These are phyloP conservation scores for Diaporthe vexans DNA, from an alignment of 2,329 filamentous ascomycete species.

Conservation along the genomic window DNA sequence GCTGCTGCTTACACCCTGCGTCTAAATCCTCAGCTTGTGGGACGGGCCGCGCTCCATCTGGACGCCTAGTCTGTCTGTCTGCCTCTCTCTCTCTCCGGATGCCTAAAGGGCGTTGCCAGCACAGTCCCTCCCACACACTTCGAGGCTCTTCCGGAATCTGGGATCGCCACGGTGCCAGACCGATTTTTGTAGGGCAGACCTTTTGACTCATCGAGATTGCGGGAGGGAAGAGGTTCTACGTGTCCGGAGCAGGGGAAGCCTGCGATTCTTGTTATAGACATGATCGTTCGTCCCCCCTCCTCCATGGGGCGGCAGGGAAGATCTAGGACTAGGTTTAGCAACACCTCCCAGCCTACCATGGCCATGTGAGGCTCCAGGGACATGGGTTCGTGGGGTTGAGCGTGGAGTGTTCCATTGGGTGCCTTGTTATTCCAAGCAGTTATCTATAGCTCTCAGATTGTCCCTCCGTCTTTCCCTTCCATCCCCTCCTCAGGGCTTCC, in stretches of 20 bases:
- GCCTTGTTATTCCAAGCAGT: constrained; percentile 18
- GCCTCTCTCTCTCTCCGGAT: constrained; percentile 1
- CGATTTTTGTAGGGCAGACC: not conserved
- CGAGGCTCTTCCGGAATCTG: constrained; percentile 3
- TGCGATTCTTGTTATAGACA: constrained; percentile 4
- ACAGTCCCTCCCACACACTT: not conserved
- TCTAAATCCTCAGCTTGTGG: constrained; percentile 17
- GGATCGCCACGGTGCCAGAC: constrained; percentile 7
- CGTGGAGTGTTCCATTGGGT: constrained; percentile 21
- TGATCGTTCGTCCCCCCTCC: not conserved
- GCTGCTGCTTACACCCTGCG: constrained; percentile 19
- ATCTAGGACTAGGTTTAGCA: not conserved
- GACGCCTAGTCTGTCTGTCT: not conserved
- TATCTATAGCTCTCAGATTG: constrained; percentile 2
- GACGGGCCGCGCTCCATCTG: constrained; percentile 29
- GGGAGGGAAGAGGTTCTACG: not conserved
- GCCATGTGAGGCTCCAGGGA: constrained; percentile 29
- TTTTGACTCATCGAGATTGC: constrained; percentile 23
- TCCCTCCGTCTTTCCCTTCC: constrained; percentile 3
- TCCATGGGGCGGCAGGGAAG: constrained; percentile 10
- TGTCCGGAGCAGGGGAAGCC: not conserved
- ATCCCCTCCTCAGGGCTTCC: not conserved
- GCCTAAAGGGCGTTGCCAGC: not conserved
- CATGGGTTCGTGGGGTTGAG: not conserved
- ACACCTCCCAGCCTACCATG: constrained; percentile 1